Percentiles rank a stretch among this genome's conserved stretches.
These are phyloP conservation scores for Sclerotinia subarctica DNA, from an alignment of 2,329 filamentous ascomycete species.

Conservation along the genomic window DNA sequence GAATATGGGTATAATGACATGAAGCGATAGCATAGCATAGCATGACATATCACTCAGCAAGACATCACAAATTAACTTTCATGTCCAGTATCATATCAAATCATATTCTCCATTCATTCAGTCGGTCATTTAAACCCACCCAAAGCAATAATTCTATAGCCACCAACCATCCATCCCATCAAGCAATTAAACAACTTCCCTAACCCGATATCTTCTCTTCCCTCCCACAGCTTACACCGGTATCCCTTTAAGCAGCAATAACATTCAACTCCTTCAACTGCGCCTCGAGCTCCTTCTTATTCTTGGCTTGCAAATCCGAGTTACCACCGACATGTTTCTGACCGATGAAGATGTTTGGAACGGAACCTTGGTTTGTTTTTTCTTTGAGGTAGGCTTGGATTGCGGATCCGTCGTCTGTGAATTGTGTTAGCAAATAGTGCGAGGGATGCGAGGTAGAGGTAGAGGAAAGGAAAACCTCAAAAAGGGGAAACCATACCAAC, in stretches of 20 bases:
- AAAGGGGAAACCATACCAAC: conserved; percentile 56
- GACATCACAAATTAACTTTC: not conserved
- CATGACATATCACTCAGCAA: not conserved
- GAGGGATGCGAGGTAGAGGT: too few relatives aligned
- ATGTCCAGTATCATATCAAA: conserved; percentile 19
- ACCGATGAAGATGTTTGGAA: conserved; percentile 93
- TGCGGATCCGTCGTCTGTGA: conserved; percentile 70
- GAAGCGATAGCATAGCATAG: not conserved
- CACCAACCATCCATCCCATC: not conserved
- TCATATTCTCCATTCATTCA: conserved; percentile 9
- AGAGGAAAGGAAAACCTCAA: not conserved
- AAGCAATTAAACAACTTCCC: not conserved
- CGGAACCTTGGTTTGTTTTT: conserved; percentile 79
- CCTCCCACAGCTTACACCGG: too few relatives aligned
- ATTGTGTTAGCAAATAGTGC: too few relatives aligned
- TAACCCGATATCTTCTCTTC: not conserved
- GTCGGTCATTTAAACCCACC: not conserved
- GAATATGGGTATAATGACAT: not conserved
- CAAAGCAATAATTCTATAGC: conserved; percentile 4
- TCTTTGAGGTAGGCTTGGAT: conserved; percentile 81
- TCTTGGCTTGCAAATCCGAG: conserved; percentile 70
- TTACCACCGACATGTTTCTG: conserved; percentile 95
- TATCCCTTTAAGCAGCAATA: conserved; percentile 35
- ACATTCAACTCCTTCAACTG: conserved; percentile 65
- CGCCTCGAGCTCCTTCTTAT: conserved; percentile 61